phyloP scores from a whole-genome alignment of 305 asterid species.

The Fraxinus dipetala region DNA sequence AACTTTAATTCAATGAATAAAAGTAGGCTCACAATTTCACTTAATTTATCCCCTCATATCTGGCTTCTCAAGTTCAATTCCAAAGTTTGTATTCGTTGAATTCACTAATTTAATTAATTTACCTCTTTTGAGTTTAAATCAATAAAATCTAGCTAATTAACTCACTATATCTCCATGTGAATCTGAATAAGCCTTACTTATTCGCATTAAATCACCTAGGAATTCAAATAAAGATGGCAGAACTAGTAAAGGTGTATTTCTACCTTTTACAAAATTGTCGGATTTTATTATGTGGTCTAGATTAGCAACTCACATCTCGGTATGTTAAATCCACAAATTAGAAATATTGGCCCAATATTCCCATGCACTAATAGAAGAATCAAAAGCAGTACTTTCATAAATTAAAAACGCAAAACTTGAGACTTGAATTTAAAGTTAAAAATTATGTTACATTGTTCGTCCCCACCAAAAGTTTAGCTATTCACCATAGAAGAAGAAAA shows the following conservation, averaged over 20 bases:
- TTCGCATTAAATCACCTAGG: background rate
- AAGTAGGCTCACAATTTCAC: background rate
- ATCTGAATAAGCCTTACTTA: background rate
- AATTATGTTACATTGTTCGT: background rate
- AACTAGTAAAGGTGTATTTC: background rate
- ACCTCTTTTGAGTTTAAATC: background rate
- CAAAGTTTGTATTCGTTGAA: background rate
- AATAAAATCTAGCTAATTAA: background rate
- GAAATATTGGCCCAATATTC: background rate
- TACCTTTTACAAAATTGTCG: background rate
- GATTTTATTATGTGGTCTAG: background rate
- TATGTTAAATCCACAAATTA: background rate
- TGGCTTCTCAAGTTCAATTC: background rate
- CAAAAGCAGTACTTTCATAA: background rate
- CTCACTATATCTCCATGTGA: background rate
- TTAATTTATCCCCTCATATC: background rate
- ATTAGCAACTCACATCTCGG: background rate
- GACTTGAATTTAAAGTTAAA: background rate
- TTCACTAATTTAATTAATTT: background rate
- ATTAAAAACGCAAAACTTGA: background rate
- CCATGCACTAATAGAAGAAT: background rate
- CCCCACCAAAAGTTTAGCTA: background rate
- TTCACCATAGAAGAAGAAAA: background rate
- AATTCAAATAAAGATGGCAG: background rate
- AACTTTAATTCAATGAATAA: background rate